Evolutionary conservation across 2,329 filamentous ascomycete species (phyloP), one percentile per base, ranked within the genome.

Genomic region (Aureobasidium sp.): DNA sequence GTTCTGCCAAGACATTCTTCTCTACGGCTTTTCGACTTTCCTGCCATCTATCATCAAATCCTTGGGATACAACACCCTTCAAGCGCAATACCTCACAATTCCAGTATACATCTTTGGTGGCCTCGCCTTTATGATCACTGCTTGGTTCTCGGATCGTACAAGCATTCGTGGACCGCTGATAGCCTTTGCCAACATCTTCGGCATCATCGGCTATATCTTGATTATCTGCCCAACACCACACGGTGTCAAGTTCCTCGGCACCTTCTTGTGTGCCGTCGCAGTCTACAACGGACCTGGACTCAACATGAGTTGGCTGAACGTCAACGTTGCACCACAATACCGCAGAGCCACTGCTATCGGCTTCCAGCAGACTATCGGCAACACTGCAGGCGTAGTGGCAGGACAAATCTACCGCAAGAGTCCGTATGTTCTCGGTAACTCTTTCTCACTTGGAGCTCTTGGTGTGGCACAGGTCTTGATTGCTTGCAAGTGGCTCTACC

Each of bases 21-120:
- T 81, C 0, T 84, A 82, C 66, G 82, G 81, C n/a, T 83, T 84
- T 69, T 79, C 77, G 65, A 84, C 81, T 10, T 85, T 85, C 67
- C 71, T 84, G 5, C 83, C 83, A 2, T 78, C 78, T 1, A 84
- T 86, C 65, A 73, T 85, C 50, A 73, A 76, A 45, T 75, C 74
- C 34, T 78, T 83, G 69, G 80, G 81, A 3, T 83, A 81, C 66
- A 70, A 74, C 41, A 75, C 74, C n/a, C 71, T 83, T 25, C 72
- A 79, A 65, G 77, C 78, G 11, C 80, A 85, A 61, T 78, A 80
- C 39, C 71, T 84, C 36, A 84, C 81, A 3, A 79, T 84, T 1
- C 82, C 82, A 0, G 80, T 84, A 21, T 84, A 82, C 65, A 68
- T 82, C 15, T 77, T 78, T 62, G 81, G 79, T 3, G 79, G 76